Conservation (phyloP, 345 rosid genomes). For the Aquilaria malaccensis region DNA sequence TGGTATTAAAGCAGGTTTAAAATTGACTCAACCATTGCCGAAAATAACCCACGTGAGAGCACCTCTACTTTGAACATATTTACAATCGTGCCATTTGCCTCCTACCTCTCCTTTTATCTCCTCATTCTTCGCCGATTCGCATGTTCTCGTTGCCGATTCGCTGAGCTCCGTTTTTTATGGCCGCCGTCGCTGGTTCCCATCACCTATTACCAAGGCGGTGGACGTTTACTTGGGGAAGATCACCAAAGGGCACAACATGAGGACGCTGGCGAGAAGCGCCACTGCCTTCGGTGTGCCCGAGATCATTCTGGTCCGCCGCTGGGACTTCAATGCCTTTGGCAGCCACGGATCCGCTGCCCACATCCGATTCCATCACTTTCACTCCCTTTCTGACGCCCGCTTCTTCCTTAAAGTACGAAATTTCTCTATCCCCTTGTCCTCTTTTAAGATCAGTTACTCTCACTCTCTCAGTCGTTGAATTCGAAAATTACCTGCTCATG, state of each 20-base stretch:
- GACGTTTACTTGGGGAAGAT: too few species aligned
- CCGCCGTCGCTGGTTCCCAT: too few species aligned
- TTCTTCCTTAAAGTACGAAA: slow-evolving; percentile 58
- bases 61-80: too few species aligned
- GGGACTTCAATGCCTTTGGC: slow-evolving; percentile 94
- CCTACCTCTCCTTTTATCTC: too few species aligned
- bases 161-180: too few species aligned
- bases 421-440: background rate
- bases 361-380: slow-evolving; percentile 76
- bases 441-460: background rate
- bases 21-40: too few species aligned
- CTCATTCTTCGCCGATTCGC: too few species aligned
- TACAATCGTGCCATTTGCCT: too few species aligned
- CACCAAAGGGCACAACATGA: slow-evolving; percentile 89
- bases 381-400: slow-evolving; percentile 70
- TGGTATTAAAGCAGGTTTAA: too few species aligned
- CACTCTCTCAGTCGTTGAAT: background rate
- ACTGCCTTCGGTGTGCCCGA: slow-evolving; percentile 92
- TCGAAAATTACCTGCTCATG: slow-evolving; percentile 19
- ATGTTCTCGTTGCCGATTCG: too few species aligned
- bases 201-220: too few species aligned
- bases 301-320: slow-evolving; percentile 78
- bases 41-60: too few species aligned
- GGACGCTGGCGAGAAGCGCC: slow-evolving; percentile 86
- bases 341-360: slow-evolving; percentile 96